Conservation (phyloP, 345 rosid species). For the Arabis alpina region DNA sequence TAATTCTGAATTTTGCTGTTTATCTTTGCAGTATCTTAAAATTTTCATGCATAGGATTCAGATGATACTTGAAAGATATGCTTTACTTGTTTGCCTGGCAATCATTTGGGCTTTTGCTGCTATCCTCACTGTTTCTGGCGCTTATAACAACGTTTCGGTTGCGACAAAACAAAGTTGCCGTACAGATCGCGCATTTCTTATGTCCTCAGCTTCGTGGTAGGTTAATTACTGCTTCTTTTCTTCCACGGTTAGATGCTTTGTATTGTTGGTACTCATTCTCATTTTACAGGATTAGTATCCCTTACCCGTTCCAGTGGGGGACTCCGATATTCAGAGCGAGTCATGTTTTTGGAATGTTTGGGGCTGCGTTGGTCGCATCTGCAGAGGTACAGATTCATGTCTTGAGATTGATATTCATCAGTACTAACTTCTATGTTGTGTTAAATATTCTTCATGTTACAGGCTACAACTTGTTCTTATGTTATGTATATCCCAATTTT, state of each 20-base stretch:
- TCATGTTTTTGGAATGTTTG: constrained; percentile 97
- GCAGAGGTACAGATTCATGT: constrained; percentile 66
- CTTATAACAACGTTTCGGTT: constrained; percentile 73
- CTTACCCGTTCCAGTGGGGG: constrained; percentile 98
- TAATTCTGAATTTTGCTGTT: constrained; percentile 12
- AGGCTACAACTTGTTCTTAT: constrained; percentile 18
- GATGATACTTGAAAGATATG: constrained; percentile 75
- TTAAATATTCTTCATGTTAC: background rate
- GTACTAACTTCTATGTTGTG: constrained; percentile 1
- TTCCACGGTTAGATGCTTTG: constrained; percentile 17
- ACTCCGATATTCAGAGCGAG: constrained; percentile 92
- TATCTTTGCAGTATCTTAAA: constrained; percentile 69
- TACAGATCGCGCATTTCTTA: constrained; percentile 66
- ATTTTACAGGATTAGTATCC: constrained; percentile 73
- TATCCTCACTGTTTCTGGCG: constrained; percentile 88
- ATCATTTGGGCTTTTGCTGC: constrained; percentile 94
- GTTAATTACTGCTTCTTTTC: background rate
- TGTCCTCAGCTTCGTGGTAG: constrained; percentile 88
- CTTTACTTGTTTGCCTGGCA: constrained; percentile 76
- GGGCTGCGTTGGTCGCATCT: constrained; percentile 88
- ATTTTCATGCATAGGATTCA: constrained; percentile 37
- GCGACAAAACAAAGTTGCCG: constrained; percentile 81
- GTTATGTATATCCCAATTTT: background rate
- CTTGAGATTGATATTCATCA: background rate
- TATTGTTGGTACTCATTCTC: constrained; percentile 7